Evolutionary conservation across 192 early-diverging fungal genomes (phyloP).

Genomic region (Backusella mclennaniae): DNA sequence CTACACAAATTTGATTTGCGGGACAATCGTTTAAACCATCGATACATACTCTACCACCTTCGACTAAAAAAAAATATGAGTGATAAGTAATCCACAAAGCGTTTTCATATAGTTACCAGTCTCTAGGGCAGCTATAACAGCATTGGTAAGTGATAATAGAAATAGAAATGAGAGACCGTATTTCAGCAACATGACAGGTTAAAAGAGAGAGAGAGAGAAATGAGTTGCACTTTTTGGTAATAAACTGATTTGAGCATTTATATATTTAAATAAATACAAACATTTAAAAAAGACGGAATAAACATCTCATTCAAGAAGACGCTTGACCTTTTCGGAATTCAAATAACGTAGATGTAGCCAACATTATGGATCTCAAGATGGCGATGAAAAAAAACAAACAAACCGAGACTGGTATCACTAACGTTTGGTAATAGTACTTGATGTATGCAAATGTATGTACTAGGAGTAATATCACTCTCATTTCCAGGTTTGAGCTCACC

Average conservation of each 20-base stretch:
- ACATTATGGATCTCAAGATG: no score
- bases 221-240: no score
- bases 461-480: no score
- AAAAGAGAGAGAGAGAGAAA: background rate
- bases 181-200: background rate
- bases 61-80: background rate
- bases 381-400: no score
- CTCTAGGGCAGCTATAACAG: background rate
- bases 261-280: no score
- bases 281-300: background rate
- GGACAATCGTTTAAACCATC: constrained; percentile 1
- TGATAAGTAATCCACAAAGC: background rate
- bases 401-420: no score
- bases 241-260: no score
- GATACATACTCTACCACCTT: background rate
- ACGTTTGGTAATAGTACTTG: no score
- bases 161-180: background rate
- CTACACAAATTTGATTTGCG: background rate
- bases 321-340: background rate
- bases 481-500: no score
- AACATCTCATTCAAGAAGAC: no score
- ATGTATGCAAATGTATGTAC: no score
- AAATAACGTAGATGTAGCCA: background rate
- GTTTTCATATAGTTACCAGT: background rate
- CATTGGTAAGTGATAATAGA: background rate